Evolutionary conservation across 2,329 filamentous ascomycete species (phyloP), one percentile per base, ranked within the genome.

Genomic region (Aspergillus spinulosporus): DNA sequence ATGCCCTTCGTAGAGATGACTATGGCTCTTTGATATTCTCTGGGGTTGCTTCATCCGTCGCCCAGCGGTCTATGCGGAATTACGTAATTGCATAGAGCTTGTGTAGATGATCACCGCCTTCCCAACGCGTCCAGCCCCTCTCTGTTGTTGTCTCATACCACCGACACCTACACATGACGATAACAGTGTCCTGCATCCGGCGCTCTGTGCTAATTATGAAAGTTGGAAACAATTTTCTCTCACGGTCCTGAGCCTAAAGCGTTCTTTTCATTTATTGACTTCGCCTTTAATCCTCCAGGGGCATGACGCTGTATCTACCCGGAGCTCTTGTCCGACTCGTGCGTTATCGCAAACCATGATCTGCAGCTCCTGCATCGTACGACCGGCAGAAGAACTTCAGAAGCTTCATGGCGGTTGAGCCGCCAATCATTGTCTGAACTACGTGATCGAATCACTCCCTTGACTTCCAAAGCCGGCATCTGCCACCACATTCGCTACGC

Each of bases 371-470:
- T 56, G 46, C 45, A 62, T 64, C 59, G 58, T 64, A 57, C 61
- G 57, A 59, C 64, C 63, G 56, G 57, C 63, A 59, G 58, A 57
- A 52, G 55, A 61, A 59, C 59, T 61, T 54, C 64, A 64, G 57
- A 63, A 64, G 63, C 67, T 67, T 58, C 63, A 64, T 59, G 68
- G 67, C 64, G 65, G 63, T 57, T 69, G 63, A 64, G 53, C 52
- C 52, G 59, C 42, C 28, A 36, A 56, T 40, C 31, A 29, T 47
- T 52, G 52, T 12, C 42, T 15, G 51, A 21, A 50, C 43, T 29
- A 15, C 48, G 50, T 54, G 28, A 45, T 49, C 21, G 31, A 56
- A 51, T 45, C 26, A 15, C 12, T 50, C 37, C 36, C 32, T 42
- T 43, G 29, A 40, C 12, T 29, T 32, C 42, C 28, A n/a, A 42